Base-by-base conservation (phyloP, 106 monocot species). In the Acanthochlamys bracteata region DNA sequence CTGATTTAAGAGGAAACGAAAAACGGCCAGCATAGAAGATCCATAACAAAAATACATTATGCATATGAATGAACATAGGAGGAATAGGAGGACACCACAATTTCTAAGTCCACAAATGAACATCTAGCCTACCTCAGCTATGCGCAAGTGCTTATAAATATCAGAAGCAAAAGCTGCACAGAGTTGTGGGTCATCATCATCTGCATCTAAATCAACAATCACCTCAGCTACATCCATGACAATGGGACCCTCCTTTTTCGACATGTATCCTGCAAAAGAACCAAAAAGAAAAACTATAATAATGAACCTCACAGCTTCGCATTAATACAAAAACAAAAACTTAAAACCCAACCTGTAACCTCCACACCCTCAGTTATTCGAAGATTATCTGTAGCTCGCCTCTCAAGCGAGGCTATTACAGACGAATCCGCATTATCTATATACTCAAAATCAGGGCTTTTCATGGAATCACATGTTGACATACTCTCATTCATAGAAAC, bases 401-500 rank as follows among this genome's bases (percentile, higher is more conserved):
- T 76, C 75, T 86, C 89, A 64, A 94, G 71, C 25, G 84, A 86
- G 70, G 81, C 81, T 12, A 89, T 53, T n/a, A 67, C 21, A 42
- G 78, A 77, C 53, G 84, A 84, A 53, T 95, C 84, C 6, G 57
- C 82, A 62, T 82, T 80, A 60, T 95, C 95, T 68, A 95, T 74
- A 58, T 95, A 95, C 65, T 95, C 90, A 71, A 90, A 75, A 17
- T 95, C 82, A 25, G 86, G 87, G 62, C 95, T 95, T 56, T 79
- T 95, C 76, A 95, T 78, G 0, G 90, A 95, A 70, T 84, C 86
- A 62, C 84, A 87, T 8, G 74, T 90, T 17, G 95, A 95, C 86
- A 90, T 84, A 25, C 76, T 82, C 57, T 89, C 94, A 73, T 89
- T 83, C 21, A 70, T 24, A 11, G 93, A 93, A 41, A 80, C 65